phyloP scores from a whole-genome alignment of 148 eudicot genomes.

The Tetragonia tetragonoides region DNA sequence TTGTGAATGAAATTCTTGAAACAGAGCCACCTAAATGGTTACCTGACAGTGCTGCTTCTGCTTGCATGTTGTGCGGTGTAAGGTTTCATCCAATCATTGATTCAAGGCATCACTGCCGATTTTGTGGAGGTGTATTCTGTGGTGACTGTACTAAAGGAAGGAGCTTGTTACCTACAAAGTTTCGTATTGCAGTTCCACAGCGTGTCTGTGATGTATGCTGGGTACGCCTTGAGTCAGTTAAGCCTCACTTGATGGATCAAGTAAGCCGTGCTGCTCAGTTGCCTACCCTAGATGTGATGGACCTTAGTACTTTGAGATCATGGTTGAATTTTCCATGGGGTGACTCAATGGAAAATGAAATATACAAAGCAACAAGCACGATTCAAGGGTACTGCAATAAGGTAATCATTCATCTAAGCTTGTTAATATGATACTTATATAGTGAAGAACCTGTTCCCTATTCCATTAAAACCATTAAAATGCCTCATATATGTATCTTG shows the following conservation, averaged over 20 bases:
- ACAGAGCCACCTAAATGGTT: slow-evolving; percentile 67
- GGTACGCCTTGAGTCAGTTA: slow-evolving; percentile 59
- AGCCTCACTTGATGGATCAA: slow-evolving; percentile 57
- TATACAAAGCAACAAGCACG: slow-evolving; percentile 69
- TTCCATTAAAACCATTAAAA: not conserved
- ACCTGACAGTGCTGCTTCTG: slow-evolving; percentile 60
- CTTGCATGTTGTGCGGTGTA: slow-evolving; percentile 63
- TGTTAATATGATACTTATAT: not conserved
- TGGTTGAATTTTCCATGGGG: slow-evolving; percentile 77
- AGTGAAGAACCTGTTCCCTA: not conserved
- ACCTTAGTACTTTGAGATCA: slow-evolving; percentile 60
- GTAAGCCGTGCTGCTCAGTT: slow-evolving; percentile 66
- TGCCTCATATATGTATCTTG: not conserved
- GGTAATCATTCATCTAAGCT: slow-evolving; percentile 29
- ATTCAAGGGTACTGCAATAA: slow-evolving; percentile 38
- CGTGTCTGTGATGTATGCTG: slow-evolving; percentile 78
- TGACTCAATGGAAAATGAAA: slow-evolving; percentile 66
- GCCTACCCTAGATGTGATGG: slow-evolving; percentile 63
- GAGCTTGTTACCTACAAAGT: slow-evolving; percentile 58
- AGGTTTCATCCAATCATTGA: slow-evolving; percentile 65
- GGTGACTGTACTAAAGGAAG: slow-evolving; percentile 61
- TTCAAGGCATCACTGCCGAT: slow-evolving; percentile 71
- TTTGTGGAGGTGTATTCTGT: slow-evolving; percentile 75
- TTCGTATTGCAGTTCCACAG: slow-evolving; percentile 42
- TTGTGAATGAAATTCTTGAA: slow-evolving; percentile 45